Conservation (phyloP, 164 flowering plant species). For the grape (Vitis vinifera) region DNA sequence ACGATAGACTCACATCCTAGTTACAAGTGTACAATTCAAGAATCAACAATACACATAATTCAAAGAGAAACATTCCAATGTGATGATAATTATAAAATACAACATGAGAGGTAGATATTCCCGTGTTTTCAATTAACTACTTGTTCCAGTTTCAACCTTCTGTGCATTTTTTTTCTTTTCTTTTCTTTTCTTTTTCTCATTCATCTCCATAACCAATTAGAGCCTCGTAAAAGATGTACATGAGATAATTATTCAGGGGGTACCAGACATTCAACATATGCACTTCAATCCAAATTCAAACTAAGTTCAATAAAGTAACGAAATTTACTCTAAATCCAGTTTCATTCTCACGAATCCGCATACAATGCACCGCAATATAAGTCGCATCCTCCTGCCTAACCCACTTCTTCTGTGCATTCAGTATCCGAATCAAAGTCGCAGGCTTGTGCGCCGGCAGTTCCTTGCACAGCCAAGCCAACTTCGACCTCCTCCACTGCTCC, state of each 20-base stretch:
- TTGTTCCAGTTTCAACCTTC: too few species aligned
- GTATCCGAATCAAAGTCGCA: constrained; percentile 44
- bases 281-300: too few species aligned
- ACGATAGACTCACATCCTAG: too few species aligned
- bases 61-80: too few species aligned
- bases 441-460: constrained; percentile 74
- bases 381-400: constrained; percentile 72
- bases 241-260: neutral
- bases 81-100: too few species aligned
- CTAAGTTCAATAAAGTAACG: neutral
- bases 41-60: neutral
- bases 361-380: constrained; percentile 72
- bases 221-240: neutral
- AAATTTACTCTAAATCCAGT: constrained; percentile 59
- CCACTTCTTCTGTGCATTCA: constrained; percentile 88
- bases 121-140: too few species aligned
- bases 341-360: constrained; percentile 83
- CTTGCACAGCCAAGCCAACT: constrained; percentile 90
- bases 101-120: too few species aligned
- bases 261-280: too few species aligned
- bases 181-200: neutral
- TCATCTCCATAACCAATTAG: neutral
- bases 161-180: too few species aligned
- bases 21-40: neutral
- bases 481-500: constrained; percentile 87